These are phyloP conservation scores for Tylopilus felleus DNA, from an alignment of 768 basidiomycete genomes.

Conservation along the genomic window DNA sequence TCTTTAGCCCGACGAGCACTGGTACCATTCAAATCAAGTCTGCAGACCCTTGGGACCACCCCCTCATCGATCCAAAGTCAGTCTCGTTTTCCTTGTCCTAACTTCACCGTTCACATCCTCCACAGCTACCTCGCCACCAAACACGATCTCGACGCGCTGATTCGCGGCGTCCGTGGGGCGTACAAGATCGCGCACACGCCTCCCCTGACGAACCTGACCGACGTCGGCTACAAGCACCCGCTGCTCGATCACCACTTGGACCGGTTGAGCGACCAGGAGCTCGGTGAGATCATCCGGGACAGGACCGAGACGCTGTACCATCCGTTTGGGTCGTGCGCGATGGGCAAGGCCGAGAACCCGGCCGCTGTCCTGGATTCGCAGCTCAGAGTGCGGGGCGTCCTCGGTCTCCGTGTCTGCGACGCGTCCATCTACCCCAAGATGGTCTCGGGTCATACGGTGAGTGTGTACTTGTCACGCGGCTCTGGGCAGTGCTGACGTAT, in stretches of 20 bases:
- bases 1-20: slow-evolving; percentile 40
- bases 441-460: slow-evolving; percentile 44
- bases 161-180: slow-evolving; percentile 40
- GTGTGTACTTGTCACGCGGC: slow-evolving; percentile 5
- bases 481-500: not conserved
- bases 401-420: slow-evolving; percentile 44
- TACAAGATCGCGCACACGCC: slow-evolving; percentile 36
- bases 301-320: slow-evolving; percentile 43
- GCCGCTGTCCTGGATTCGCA: slow-evolving; percentile 42
- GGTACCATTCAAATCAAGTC: slow-evolving; percentile 42
- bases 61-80: slow-evolving; percentile 44
- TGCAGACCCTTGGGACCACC: slow-evolving; percentile 37
- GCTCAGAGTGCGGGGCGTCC: slow-evolving; percentile 41
- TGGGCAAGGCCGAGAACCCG: slow-evolving; percentile 39
- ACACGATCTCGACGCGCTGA: slow-evolving; percentile 38
- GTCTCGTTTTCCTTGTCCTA: slow-evolving; percentile 3
- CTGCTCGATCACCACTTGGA: slow-evolving; percentile 39
- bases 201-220: slow-evolving; percentile 38
- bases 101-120: not conserved
- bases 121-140: slow-evolving; percentile 41
- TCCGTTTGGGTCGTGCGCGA: slow-evolving; percentile 37
- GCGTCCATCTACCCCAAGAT: slow-evolving; percentile 44
- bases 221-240: slow-evolving; percentile 28
- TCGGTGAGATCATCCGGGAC: slow-evolving; percentile 33
- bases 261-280: slow-evolving; percentile 30